Evolutionary conservation across 2,329 filamentous ascomycete genomes (phyloP).

Genomic region (Alternaria metachromatica): DNA sequence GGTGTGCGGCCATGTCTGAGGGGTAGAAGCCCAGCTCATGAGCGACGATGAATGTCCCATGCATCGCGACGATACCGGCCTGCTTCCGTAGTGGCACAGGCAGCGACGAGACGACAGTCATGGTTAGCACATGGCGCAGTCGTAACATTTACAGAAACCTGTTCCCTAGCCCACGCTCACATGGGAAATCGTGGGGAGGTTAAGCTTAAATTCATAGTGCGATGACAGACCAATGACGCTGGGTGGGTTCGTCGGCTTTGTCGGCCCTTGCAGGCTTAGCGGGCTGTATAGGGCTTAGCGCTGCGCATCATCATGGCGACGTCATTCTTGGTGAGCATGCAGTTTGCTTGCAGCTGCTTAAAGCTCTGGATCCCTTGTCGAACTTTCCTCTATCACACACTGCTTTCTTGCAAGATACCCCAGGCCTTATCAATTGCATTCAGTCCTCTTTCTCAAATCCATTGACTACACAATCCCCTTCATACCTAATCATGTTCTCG

Average conservation of each 20-base stretch:
- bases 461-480: constrained; percentile 8
- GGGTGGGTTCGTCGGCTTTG: not conserved
- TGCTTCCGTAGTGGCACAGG: not conserved
- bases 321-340: constrained; percentile 5
- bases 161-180: not conserved
- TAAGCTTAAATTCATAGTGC: constrained; percentile 6
- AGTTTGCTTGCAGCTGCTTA: constrained; percentile 11
- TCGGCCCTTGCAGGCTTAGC: not conserved
- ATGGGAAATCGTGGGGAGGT: constrained; percentile 8
- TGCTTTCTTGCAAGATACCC: constrained; percentile 8
- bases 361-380: constrained; percentile 6
- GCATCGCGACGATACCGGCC: not conserved
- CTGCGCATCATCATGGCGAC: constrained; percentile 18
- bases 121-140: not conserved
- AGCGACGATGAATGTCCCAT: not conserved
- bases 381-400: constrained; percentile 1
- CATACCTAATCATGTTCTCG: constrained; percentile 23
- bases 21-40: too few species aligned
- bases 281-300: constrained; percentile 2
- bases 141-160: not conserved
- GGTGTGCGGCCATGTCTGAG: too few species aligned
- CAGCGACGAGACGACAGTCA: too few species aligned
- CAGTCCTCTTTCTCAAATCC: not conserved
- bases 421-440: constrained; percentile 4
- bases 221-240: constrained; percentile 13